Percentiles rank a stretch among this genome's conserved stretches.
phyloP scores from a whole-genome alignment of 2,329 filamentous ascomycete species.

The Rhynchosporium graminicola region DNA sequence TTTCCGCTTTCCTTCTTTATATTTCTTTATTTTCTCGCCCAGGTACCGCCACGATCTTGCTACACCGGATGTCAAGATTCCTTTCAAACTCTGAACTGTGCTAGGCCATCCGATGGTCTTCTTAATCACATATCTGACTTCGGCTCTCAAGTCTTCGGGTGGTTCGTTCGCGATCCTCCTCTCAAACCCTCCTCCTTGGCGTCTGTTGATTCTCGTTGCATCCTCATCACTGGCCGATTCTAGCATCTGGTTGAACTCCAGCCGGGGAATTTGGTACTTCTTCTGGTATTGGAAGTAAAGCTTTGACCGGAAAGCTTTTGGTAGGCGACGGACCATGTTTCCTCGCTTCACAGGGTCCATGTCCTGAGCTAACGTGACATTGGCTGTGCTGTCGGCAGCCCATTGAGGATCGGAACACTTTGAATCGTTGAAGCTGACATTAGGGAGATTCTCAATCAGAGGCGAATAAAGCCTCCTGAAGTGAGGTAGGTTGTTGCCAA shows the following conservation, averaged over 20 bases:
- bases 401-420: constrained; percentile 60
- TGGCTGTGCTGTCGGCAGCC: constrained; percentile 61
- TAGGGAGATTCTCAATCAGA: constrained; percentile 85
- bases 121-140: constrained; percentile 75
- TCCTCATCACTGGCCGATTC: constrained; percentile 72
- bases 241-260: constrained; percentile 85
- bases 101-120: constrained; percentile 93
- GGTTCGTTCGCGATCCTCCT: constrained; percentile 75
- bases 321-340: constrained; percentile 94
- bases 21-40: constrained; percentile 77
- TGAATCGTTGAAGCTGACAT: constrained; percentile 73
- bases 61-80: constrained; percentile 75
- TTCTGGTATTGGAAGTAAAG: constrained; percentile 95
- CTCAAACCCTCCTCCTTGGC: constrained; percentile 84
- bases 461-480: constrained; percentile 91
- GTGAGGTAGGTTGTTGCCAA: constrained; percentile 84
- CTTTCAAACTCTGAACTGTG: constrained; percentile 83
- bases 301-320: constrained; percentile 81
- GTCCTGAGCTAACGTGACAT: constrained; percentile 77
- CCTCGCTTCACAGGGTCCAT: constrained; percentile 89
- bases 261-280: constrained; percentile 81
- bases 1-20: constrained; percentile 41
- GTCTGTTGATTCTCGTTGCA: constrained; percentile 65
- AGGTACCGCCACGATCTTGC: constrained; percentile 72
- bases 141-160: constrained; percentile 63